Evolutionary conservation across 139 green algal species (phyloP).

Genomic region (Asterochloris sp.): DNA sequence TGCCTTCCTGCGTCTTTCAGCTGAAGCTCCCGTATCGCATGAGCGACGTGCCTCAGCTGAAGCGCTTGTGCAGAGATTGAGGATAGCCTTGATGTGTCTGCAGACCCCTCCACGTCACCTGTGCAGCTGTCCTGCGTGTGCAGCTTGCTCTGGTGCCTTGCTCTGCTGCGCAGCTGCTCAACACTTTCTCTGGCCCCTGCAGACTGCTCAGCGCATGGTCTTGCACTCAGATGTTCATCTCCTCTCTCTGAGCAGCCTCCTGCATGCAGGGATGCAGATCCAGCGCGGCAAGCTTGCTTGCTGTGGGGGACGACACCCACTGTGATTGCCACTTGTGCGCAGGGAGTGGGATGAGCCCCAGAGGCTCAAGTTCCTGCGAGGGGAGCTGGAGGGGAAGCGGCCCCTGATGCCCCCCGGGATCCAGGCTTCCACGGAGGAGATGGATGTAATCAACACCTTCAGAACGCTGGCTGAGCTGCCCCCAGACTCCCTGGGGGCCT

Average conservation of each 20-base stretch:
- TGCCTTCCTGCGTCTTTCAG: too few relatives aligned
- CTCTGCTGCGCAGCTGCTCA: background rate
- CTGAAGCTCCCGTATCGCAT: too few relatives aligned
- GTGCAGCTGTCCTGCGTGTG: too few relatives aligned
- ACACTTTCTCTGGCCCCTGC: background rate
- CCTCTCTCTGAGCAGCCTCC: background rate
- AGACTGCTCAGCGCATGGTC: too few relatives aligned
- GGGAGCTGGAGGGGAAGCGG: slow-evolving; percentile 62
- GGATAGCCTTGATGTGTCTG: too few relatives aligned
- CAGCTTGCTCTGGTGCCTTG: background rate
- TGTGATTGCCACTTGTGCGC: background rate
- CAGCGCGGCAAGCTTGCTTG: background rate
- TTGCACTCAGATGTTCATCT: too few relatives aligned
- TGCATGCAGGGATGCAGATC: background rate
- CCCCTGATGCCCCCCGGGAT: slow-evolving; percentile 56
- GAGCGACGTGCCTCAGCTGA: too few relatives aligned
- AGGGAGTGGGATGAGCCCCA: slow-evolving; percentile 65
- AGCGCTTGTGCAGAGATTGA: too few relatives aligned
- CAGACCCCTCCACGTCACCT: too few relatives aligned
- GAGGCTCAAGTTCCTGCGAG: slow-evolving; percentile 60
- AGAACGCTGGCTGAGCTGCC: slow-evolving; percentile 44
- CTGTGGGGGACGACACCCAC: background rate
- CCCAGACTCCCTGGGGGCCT: slow-evolving; percentile 71
- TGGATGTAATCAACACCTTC: slow-evolving; percentile 74
- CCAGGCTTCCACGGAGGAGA: slow-evolving; percentile 33